Evolutionary conservation across 1,284 basidiomycete genomes (phyloP), one percentile per base, ranked within the genome.

Genomic region (Porodaedalea pini): DNA sequence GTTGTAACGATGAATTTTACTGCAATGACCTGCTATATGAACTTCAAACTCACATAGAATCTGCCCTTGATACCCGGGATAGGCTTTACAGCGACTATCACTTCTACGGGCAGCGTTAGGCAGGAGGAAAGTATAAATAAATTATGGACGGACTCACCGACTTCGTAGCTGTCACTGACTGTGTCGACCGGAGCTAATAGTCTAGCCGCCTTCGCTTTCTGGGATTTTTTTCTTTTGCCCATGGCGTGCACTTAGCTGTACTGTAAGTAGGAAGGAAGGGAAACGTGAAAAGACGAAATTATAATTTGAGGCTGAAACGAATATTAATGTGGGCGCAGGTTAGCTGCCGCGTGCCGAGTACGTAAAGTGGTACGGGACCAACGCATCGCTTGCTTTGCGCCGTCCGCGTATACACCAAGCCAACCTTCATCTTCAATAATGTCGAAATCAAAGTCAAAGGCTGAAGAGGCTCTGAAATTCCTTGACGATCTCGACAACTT

Each of bases 401-500:
- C 2, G 17, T 19, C 1, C 3, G 25, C 19, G 5, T 5, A 47
- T 15, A 21, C 48, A 36, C 57, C 25, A 52, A 34, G 4, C 59
- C 34, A 17, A n/a, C 25, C 21, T 17, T 34, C 40, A 1, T 15
- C 21, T 41, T 34, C 37, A 15, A 25, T 4, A 39, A 71, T 71
- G 70, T 57, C 70, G 51, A 88, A 85, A 68, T 73, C 83, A 48
- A 91, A 89, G 75, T 87, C 89, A 50, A 94, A 93, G 71, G 86
- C 90, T 57, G 84, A 93, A 68, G 93, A 97, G 70, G 94, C 92
- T 15, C 83, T 92, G 25, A 86, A 87, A 65, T 88, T 96, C 70
- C 85, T 97, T 56, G 90, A 94, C 67, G 90, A 94, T 68, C 88
- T 97, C 51, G 92, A 94, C 69, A 87, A 85, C 39, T 80, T 93